Percentiles rank a stretch among this genome's conserved stretches.
Conservation (phyloP, 768 basidiomycete species). For the Atractiella rhizophila region DNA sequence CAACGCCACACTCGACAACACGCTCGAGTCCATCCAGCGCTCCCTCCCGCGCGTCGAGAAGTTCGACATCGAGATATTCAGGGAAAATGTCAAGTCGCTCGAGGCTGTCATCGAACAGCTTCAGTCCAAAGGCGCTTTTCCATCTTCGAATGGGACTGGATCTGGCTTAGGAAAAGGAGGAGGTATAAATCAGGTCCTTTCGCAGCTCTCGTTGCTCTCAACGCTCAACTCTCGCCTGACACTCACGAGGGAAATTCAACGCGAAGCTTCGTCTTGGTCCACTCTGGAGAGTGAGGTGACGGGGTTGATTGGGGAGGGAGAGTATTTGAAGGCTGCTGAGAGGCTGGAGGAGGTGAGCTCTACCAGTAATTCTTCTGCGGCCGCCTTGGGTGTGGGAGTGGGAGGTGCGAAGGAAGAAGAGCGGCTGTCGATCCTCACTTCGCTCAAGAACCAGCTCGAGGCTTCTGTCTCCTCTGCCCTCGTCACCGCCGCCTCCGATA, state of each 20-base stretch:
- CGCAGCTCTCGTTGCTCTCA: no score
- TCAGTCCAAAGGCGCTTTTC: no score
- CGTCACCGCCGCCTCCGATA: slow-evolving; percentile 56
- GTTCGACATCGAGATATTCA: no score
- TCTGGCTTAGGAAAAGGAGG: no score
- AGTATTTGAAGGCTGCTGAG: slow-evolving; percentile 72
- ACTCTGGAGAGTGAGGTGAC: slow-evolving; percentile 81
- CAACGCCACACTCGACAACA: no score
- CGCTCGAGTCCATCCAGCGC: no score
- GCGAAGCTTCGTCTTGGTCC: slow-evolving; percentile 91
- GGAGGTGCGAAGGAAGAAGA: slow-evolving; percentile 75
- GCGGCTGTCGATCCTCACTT: slow-evolving; percentile 60
- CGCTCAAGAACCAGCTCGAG: slow-evolving; percentile 85
- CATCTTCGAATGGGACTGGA: no score
- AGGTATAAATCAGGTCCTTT: no score
- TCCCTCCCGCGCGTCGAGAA: no score
- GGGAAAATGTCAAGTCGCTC: no score
- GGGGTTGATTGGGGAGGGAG: slow-evolving; percentile 47
- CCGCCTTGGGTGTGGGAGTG: no score
- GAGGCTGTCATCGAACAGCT: no score
- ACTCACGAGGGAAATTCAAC: slow-evolving; percentile 58
- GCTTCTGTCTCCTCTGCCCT: slow-evolving; percentile 71
- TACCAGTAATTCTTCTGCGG: slow-evolving; percentile 76
- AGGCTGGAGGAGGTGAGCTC: slow-evolving; percentile 65
- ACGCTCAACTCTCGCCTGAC: slow-evolving; percentile 67